Base-by-base conservation (phyloP, 2,329 filamentous ascomycete genomes). In the Sporothrix euskadiensis region DNA sequence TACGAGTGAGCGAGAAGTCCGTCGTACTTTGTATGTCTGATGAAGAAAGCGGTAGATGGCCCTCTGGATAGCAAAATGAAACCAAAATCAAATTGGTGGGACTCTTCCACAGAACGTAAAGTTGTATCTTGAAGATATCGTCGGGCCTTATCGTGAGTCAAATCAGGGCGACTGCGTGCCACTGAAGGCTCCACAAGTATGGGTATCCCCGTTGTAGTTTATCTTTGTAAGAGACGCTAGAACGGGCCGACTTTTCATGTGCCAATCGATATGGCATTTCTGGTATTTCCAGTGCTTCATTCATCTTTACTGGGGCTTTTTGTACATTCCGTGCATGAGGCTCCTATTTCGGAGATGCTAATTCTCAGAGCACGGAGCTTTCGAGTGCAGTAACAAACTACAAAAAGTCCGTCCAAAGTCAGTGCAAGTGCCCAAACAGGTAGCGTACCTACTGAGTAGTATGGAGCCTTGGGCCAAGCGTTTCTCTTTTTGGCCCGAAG, bases 321-420 rank as follows among this genome's bases (percentile, higher is more conserved):
- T 56, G n/a, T 26, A 8, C 35, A 35, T 35, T 4, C 35, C 26
- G 26, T 14, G 41, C 41, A 47, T 4, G 52, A 35, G 30, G 30
- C 56, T 59, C 56, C 56, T 35, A 35, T 59, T 16, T 59, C 56
- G 56, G 56, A 59, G 56, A 35, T 59, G 30, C 56, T 49, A 35
- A 35, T 35, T 26, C n/a, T 26, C n/a, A 12, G 52, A 56, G n/a
- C 52, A n/a, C 4, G 52, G 9, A 56, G 52, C 52, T 26, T 26
- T 8, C 8, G 12, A n/a, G 12, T 26, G 52, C 52, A 26, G 14
- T 9, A 8, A 10, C 52, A 56, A 12, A 16, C 4, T 16, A 14
- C 4, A 19, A 26, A 26, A 26, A 26, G 26, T 26, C 26, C 26
- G 26, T 26, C 26, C 26, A 26, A n/a, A 41, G 59, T 22, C 22